These are phyloP conservation scores for Scutellaria barbata DNA, from an alignment of 257 asterid genomes.

Conservation along the genomic window DNA sequence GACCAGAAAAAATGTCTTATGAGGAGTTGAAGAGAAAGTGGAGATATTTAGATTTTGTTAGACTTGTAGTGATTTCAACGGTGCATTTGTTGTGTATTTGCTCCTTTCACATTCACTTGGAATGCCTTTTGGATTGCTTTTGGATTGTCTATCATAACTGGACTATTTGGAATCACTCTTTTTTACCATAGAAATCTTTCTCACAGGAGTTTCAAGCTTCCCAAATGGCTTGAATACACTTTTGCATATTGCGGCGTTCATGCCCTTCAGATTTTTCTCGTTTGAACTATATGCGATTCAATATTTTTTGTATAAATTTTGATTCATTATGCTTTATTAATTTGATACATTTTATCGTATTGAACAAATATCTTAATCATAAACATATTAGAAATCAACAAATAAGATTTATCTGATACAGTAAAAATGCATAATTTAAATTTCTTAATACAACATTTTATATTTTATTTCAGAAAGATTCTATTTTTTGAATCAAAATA, in stretches of 20 bases:
- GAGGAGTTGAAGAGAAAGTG: slow-evolving; percentile 69
- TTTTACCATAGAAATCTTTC: slow-evolving; percentile 79
- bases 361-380: too few relatives aligned
- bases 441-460: too few relatives aligned
- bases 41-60: slow-evolving; percentile 52
- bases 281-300: too few relatives aligned
- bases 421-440: too few relatives aligned
- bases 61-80: slow-evolving; percentile 50
- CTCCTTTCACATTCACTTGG: slow-evolving; percentile 73
- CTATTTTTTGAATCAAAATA: slow-evolving; percentile 83
- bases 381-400: too few relatives aligned
- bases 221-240: slow-evolving; percentile 78
- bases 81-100: slow-evolving; percentile 65
- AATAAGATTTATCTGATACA: too few relatives aligned
- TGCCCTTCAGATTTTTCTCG: slow-evolving; percentile 67
- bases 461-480: slow-evolving; percentile 50
- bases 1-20: slow-evolving; percentile 44
- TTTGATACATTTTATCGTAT: too few relatives aligned
- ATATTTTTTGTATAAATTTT: too few relatives aligned
- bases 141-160: slow-evolving; percentile 61
- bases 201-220: slow-evolving; percentile 78
- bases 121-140: slow-evolving; percentile 55
- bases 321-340: too few relatives aligned
- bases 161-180: slow-evolving; percentile 78
- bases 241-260: slow-evolving; percentile 84